phyloP scores from a whole-genome alignment of 305 asterid species.

The Solanum chacoense region DNA sequence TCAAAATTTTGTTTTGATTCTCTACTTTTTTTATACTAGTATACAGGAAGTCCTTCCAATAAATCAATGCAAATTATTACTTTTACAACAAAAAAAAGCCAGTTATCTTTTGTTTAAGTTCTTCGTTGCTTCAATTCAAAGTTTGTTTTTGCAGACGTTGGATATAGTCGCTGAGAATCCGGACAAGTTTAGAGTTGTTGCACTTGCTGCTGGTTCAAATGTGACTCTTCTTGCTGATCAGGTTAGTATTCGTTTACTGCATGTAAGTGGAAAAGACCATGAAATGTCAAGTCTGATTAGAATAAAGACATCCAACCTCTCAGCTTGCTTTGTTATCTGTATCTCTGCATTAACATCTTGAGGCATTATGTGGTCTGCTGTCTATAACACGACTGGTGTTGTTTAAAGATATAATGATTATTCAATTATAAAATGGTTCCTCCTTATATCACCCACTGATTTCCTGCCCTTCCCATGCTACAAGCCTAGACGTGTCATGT shows the following conservation, averaged over 20 bases:
- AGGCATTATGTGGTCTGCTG: not conserved
- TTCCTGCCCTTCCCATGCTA: not conserved
- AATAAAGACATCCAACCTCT: not conserved
- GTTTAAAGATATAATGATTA: not conserved
- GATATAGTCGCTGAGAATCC: conserved; percentile 97
- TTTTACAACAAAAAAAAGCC: not conserved
- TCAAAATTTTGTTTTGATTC: not conserved
- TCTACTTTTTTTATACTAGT: not conserved
- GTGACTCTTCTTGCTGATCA: conserved; percentile 95
- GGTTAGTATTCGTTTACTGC: conserved; percentile 27
- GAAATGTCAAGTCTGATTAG: not conserved
- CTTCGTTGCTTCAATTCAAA: conserved; percentile 8
- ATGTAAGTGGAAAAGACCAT: not conserved
- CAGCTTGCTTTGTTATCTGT: not conserved
- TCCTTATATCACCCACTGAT: not conserved
- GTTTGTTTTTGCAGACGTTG: conserved; percentile 54
- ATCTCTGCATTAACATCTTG: not conserved
- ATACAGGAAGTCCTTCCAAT: not conserved
- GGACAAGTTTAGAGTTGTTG: conserved; percentile 72
- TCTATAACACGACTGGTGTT: not conserved
- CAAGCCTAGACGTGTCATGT: not conserved
- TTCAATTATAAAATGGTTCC: not conserved
- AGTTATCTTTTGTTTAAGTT: not conserved
- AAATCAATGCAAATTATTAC: not conserved
- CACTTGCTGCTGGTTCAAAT: conserved; percentile 98